phyloP scores from a whole-genome alignment of 306 rosid genomes.

The Rubus idaeus region DNA sequence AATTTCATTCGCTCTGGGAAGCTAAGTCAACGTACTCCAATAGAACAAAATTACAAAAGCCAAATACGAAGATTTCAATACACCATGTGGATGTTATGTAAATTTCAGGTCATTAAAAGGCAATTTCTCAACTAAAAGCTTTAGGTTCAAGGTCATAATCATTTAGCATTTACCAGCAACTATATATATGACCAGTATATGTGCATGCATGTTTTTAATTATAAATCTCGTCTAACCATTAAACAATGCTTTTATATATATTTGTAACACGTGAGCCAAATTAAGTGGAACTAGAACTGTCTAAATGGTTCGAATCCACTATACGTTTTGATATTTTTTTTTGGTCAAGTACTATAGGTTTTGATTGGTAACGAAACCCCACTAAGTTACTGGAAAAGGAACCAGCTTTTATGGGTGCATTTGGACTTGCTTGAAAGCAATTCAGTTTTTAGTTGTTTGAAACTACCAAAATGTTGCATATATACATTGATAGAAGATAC shows the following conservation, averaged over 20 bases:
- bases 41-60: not conserved
- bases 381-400: not conserved
- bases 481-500: not conserved
- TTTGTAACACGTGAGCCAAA: not conserved
- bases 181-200: no score
- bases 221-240: no score
- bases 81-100: conserved; percentile 12
- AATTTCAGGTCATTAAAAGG: conserved; percentile 2
- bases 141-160: not conserved
- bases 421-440: not conserved
- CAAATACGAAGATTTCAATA: not conserved
- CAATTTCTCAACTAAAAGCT: not conserved
- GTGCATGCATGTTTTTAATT: no score
- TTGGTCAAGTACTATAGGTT: no score
- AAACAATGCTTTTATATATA: not conserved
- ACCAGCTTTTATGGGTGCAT: not conserved
- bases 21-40: not conserved
- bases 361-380: not conserved
- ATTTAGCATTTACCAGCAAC: not conserved
- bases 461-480: not conserved
- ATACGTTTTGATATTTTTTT: not conserved
- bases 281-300: not conserved
- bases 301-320: not conserved
- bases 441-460: not conserved
- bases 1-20: not conserved